Evolutionary conservation across 352 stramenopile species (phyloP), one percentile per base, ranked within the genome.

Genomic region (Globisporangium cylindrosporum): DNA sequence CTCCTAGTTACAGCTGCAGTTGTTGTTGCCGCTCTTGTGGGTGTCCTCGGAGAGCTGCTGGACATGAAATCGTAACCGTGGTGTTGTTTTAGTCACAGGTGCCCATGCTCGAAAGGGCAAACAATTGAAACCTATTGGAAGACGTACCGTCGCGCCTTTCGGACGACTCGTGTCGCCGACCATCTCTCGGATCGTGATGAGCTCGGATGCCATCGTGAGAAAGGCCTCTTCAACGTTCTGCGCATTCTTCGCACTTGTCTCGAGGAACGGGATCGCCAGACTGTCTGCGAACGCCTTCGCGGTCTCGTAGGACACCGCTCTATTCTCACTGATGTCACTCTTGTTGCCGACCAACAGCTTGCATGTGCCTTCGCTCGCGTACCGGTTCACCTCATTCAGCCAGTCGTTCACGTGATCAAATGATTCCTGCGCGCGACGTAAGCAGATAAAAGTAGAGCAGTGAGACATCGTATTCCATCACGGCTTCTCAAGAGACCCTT

Each of bases 331-430:
- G 38, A 99, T 91, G 85, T 99, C 98, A 71, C 92, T 98, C 89
- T 99, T 99, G 86, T 99, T 99, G 61, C 98, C 98, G 7, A 99
- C 97, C 1, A 99, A 89, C 10, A 99, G 88, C 82, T 99, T 99
- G 78, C 98, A 98, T 18, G 98, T 97, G 80, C 98, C 98, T 81
- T 99, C 96, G 64, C 90, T 98, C 15, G 97, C 97, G 86, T 99
- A 99, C 72, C 91, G 80, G 70, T 99, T 97, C 75, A 99, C 98
- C 87, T 99, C 97, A 73, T 99, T 96, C 27, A 99, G 77, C 97
- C 98, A 99, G 72, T 99, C 92, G 77, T 99, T 99, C 29, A 99
- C 97, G 81, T 99, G 98, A 79, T 99, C 97, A 77, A 99, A 99
- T 20, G 96, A 99, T 80, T 99, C 97, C 80, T 98, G 67, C 18